A percentile compares a stretch with the other conserved stretches of the same genome.
These are phyloP conservation scores for Stropharia rugosoannulata DNA, from an alignment of 768 basidiomycete genomes.

Conservation along the genomic window DNA sequence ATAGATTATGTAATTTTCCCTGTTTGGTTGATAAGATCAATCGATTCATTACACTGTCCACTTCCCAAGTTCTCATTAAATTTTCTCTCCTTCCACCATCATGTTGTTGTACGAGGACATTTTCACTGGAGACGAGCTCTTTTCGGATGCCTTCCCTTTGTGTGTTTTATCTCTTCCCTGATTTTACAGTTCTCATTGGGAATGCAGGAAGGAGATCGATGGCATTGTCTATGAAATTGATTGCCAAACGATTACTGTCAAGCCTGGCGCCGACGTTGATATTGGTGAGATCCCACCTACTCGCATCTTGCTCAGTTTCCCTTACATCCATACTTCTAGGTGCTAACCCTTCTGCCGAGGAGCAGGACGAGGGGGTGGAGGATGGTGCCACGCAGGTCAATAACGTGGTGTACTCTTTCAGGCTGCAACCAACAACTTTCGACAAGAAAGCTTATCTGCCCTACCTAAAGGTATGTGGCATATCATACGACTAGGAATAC, in stretches of 20 bases:
- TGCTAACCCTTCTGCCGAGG: slow-evolving; percentile 92
- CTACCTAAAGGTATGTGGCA: slow-evolving; percentile 71
- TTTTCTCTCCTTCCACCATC: slow-evolving; percentile 23
- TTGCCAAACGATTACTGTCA: slow-evolving; percentile 67
- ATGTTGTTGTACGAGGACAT: slow-evolving; percentile 81
- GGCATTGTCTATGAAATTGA: slow-evolving; percentile 86
- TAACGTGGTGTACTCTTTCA: slow-evolving; percentile 91
- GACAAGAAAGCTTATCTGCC: slow-evolving; percentile 88
- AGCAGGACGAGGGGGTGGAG: slow-evolving; percentile 77
- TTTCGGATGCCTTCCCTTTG: slow-evolving; percentile 91
- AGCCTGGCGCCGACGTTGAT: slow-evolving; percentile 78
- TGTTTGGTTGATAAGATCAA: slow-evolving; percentile 34
- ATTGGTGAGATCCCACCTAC: slow-evolving; percentile 60
- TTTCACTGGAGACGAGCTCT: slow-evolving; percentile 84
- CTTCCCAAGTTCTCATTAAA: slow-evolving; percentile 16
- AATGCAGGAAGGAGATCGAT: slow-evolving; percentile 69
- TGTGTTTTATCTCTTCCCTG: slow-evolving; percentile 35
- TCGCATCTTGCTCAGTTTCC: background rate
- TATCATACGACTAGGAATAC: background rate
- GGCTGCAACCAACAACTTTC: slow-evolving; percentile 76
- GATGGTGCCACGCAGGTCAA: slow-evolving; percentile 77
- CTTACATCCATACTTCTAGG: slow-evolving; percentile 42
- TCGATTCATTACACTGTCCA: slow-evolving; percentile 25
- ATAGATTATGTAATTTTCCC: slow-evolving; percentile 6
- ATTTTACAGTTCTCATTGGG: slow-evolving; percentile 7